A percentile compares a stretch with the other conserved stretches of the same genome.
Evolutionary conservation across 192 early-diverging fungal genomes (phyloP).

Genomic region (Funneliformis geosporum): DNA sequence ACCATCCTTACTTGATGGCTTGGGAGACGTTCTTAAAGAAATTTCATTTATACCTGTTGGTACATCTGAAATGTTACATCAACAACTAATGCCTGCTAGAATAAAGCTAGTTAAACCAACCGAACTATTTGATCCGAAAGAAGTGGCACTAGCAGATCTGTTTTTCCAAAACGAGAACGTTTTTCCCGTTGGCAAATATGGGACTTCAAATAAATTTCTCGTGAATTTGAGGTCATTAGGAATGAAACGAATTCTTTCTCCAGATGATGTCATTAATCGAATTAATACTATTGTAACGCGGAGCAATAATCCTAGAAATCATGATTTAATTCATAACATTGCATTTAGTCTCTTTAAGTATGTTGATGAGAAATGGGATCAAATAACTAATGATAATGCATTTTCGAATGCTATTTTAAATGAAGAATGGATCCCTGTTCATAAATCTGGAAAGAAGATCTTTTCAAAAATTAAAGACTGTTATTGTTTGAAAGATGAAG

Average conservation of each 20-base stretch:
- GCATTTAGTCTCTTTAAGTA: neutral
- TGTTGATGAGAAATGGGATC: slow-evolving; percentile 7
- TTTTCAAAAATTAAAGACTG: neutral
- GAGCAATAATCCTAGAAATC: neutral
- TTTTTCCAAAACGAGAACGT: neutral
- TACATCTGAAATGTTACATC: neutral
- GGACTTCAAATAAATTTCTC: neutral
- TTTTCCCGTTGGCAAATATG: neutral
- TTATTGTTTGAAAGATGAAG: neutral
- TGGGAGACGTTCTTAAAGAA: neutral
- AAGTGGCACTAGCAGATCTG: neutral
- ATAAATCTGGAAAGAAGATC: neutral
- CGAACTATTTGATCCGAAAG: neutral
- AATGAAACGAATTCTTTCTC: neutral
- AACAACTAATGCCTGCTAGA: neutral
- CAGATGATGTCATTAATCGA: neutral
- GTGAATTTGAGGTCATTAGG: neutral
- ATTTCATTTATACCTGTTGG: neutral
- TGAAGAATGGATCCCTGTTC: neutral
- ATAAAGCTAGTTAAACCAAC: neutral
- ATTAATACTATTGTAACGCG: neutral
- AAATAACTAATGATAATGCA: neutral
- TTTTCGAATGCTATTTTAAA: neutral
- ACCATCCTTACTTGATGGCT: neutral
- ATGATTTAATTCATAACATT: neutral